Conservation (phyloP, 257 asterid genomes). For the Solanum dulcamara region DNA sequence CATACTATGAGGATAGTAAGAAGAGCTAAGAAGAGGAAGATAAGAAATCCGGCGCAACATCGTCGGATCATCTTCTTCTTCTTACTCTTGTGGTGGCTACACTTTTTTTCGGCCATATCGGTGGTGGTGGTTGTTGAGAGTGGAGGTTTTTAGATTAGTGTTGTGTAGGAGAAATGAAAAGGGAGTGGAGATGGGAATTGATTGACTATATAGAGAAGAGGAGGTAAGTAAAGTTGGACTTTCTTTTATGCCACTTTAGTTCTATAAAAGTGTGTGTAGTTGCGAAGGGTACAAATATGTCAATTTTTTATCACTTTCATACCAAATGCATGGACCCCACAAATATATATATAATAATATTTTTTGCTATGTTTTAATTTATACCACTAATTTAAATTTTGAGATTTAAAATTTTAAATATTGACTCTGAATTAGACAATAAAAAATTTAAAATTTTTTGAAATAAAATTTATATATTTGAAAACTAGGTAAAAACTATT, state of each 20-base stretch:
- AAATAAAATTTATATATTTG: too few relatives aligned
- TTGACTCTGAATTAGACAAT: too few relatives aligned
- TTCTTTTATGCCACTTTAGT: background rate
- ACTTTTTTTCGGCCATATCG: conserved; percentile 43
- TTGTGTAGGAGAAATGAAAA: background rate
- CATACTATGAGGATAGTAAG: conserved; percentile 44
- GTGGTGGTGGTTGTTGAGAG: background rate
- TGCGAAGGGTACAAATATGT: background rate
- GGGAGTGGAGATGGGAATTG: background rate
- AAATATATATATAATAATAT: background rate
- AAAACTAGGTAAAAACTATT: too few relatives aligned
- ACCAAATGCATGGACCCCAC: background rate
- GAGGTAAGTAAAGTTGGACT: background rate
- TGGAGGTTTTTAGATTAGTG: background rate
- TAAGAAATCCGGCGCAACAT: conserved; percentile 21
- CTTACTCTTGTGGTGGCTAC: conserved; percentile 61
- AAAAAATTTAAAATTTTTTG: too few relatives aligned
- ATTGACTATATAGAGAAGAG: background rate
- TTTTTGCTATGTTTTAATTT: too few relatives aligned
- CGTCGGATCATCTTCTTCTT: conserved; percentile 14
- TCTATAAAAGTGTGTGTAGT: background rate
- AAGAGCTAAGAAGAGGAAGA: conserved; percentile 39
- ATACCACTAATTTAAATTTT: too few relatives aligned
- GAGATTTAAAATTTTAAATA: too few relatives aligned
- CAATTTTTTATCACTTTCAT: background rate